phyloP scores from a whole-genome alignment of 1,139 yeast species.

The Taphrina populina region DNA sequence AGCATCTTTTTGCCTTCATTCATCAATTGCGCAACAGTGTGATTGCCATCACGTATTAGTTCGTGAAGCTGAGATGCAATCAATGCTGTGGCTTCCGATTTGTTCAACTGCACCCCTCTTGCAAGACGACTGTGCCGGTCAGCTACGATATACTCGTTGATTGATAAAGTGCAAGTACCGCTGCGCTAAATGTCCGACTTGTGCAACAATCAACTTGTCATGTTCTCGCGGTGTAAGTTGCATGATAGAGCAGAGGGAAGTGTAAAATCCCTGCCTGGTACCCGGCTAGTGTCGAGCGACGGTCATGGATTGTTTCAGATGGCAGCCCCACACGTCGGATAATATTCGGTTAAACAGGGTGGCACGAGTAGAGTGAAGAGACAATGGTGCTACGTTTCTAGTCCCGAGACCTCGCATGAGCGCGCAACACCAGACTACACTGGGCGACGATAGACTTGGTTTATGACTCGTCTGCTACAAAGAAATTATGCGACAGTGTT shows the following conservation, averaged over 20 bases:
- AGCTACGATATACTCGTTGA: not conserved
- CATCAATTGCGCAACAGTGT: constrained; percentile 35
- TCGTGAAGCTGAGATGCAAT: constrained; percentile 37
- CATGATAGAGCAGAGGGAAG: constrained; percentile 1
- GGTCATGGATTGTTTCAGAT: too few relatives aligned
- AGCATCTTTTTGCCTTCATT: constrained; percentile 35
- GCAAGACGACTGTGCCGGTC: constrained; percentile 25
- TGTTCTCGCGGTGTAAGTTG: constrained; percentile 35
- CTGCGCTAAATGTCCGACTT: constrained; percentile 35
- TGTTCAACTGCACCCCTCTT: constrained; percentile 34
- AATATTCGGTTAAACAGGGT: too few relatives aligned
- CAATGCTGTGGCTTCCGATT: constrained; percentile 34
- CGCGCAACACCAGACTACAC: too few relatives aligned
- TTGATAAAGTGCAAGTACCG: not conserved
- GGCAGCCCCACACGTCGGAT: too few relatives aligned
- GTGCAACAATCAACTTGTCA: constrained; percentile 34
- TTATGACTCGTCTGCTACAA: too few relatives aligned
- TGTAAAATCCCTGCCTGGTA: not conserved
- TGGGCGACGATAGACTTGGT: too few relatives aligned
- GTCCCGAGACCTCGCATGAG: too few relatives aligned
- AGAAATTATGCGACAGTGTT: too few relatives aligned
- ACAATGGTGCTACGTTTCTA: too few relatives aligned
- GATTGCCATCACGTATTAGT: constrained; percentile 34
- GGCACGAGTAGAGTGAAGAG: too few relatives aligned
- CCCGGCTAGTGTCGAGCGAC: not conserved